phyloP scores from a whole-genome alignment of 169 alveolate species.

The Babesia ovata region DNA sequence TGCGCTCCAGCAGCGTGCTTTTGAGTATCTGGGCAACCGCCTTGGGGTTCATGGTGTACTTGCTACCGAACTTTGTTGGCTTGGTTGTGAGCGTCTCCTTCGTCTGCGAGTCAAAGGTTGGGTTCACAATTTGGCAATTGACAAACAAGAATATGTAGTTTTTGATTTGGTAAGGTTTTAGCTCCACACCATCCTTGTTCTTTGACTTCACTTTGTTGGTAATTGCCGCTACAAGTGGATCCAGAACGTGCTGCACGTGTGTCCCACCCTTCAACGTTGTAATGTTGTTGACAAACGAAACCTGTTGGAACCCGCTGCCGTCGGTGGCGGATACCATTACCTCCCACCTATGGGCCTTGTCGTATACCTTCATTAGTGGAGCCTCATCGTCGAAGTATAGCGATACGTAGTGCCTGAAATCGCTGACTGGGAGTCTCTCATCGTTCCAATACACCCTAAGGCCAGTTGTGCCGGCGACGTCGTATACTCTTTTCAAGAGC shows the following conservation, averaged over 20 bases:
- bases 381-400: constrained; percentile 82
- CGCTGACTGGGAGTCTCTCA: constrained; percentile 85
- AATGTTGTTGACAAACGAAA: constrained; percentile 97
- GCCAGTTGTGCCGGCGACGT: constrained; percentile 97
- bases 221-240: constrained; percentile 92
- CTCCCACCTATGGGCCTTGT: constrained; percentile 83
- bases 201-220: constrained; percentile 90
- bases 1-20: constrained; percentile 88
- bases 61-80: constrained; percentile 88
- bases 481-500: constrained; percentile 96
- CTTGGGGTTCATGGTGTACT: constrained; percentile 87
- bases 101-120: constrained; percentile 99
- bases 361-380: constrained; percentile 75
- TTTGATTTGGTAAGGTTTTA: constrained; percentile 91
- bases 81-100: constrained; percentile 95
- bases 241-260: constrained; percentile 96
- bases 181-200: constrained; percentile 92
- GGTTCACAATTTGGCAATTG: constrained; percentile 96
- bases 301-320: constrained; percentile 93
- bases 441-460: constrained; percentile 93
- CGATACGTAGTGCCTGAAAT: constrained; percentile 92
- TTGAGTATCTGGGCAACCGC: constrained; percentile 87
- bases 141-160: constrained; percentile 95
- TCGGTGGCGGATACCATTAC: constrained; percentile 84
- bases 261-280: constrained; percentile 99